Percentiles rank a stretch among this genome's conserved stretches.
Evolutionary conservation across 1,284 basidiomycete genomes (phyloP).

Genomic region (Trichosporon ovoides): DNA sequence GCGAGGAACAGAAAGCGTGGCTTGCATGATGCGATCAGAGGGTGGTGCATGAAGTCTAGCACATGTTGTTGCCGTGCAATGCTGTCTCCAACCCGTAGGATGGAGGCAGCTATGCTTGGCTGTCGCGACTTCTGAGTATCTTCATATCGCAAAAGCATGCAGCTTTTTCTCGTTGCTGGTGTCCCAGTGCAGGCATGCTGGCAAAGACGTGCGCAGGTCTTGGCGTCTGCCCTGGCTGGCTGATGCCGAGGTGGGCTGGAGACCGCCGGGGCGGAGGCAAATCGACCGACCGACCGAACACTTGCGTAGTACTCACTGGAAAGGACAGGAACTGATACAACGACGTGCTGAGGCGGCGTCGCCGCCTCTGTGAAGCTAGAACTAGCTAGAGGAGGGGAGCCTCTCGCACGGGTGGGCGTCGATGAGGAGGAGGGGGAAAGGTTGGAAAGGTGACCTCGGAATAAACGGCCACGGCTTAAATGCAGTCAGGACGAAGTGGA

Average conservation of each 20-base stretch:
- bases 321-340: background rate
- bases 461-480: background rate
- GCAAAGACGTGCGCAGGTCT: too few relatives aligned
- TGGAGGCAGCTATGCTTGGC: conserved; percentile 9
- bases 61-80: conserved; percentile 23
- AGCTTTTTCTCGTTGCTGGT: too few relatives aligned
- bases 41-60: conserved; percentile 46
- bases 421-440: background rate
- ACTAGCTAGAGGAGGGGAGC: background rate
- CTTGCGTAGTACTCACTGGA: background rate
- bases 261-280: too few relatives aligned
- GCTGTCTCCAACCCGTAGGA: conserved; percentile 7
- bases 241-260: too few relatives aligned
- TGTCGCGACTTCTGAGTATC: conserved; percentile 38
- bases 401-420: background rate
- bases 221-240: too few relatives aligned
- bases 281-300: too few relatives aligned
- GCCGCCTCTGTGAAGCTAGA: conserved; percentile 9
- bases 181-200: too few relatives aligned
- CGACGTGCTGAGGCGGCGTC: conserved; percentile 8
- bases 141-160: conserved; percentile 21
- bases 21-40: conserved; percentile 24
- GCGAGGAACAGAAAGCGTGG: background rate
- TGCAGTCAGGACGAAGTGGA: background rate
- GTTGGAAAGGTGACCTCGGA: background rate